Evolutionary conservation across 169 alveolate species (phyloP).

Genomic region (Eimeria acervulina): DNA sequence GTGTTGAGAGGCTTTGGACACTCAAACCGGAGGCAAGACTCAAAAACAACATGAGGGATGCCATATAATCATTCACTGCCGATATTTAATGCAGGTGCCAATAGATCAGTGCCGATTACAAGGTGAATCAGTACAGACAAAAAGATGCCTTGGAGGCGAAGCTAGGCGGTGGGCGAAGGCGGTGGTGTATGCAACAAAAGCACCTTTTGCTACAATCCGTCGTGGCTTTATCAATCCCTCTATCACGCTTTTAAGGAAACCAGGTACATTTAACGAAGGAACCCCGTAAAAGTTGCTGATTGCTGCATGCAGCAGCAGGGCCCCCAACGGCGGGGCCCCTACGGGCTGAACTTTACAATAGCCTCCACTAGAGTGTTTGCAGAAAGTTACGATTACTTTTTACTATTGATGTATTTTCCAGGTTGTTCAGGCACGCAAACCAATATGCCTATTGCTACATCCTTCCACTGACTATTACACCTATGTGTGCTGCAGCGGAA

Average conservation of each 20-base stretch:
- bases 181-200: neutral
- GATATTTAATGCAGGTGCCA: neutral
- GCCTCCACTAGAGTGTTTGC: no score
- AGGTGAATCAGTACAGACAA: neutral
- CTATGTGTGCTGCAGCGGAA: no score
- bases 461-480: no score
- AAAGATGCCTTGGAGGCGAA: neutral
- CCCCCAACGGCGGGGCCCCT: no score
- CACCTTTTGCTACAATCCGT: neutral
- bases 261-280: neutral
- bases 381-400: no score
- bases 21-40: neutral
- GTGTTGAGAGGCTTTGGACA: neutral
- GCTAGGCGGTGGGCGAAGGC: neutral
- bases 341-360: no score
- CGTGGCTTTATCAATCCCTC: neutral
- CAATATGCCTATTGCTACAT: no score
- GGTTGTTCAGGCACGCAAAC: no score
- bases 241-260: neutral
- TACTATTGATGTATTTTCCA: no score
- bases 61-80: neutral
- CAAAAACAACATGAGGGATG: neutral
- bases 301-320: slow-evolving; percentile 55
- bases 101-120: neutral
- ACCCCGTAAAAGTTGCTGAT: neutral